Evolutionary conservation across 441 rosid genomes (phyloP), one percentile per base, ranked within the genome.

Genomic region (Gossypium gossypioides): DNA sequence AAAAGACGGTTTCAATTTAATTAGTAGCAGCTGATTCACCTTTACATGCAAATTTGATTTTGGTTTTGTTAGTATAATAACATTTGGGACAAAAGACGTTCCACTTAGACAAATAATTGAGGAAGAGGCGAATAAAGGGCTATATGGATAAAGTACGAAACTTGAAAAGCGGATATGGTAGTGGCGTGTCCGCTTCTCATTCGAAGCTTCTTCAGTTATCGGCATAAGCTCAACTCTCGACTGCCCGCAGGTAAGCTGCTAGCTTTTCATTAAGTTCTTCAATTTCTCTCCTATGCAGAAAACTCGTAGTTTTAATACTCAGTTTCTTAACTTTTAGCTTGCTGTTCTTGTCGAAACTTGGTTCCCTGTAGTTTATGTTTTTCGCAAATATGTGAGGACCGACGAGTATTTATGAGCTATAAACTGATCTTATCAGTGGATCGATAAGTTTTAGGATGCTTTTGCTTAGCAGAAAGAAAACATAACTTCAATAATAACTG

Each of bases 171-270:
- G 78, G 81, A 80, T 76, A 52, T 61, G 79, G 83, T 72, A 13
- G 68, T 57, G 15, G 46, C 81, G 79, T 82, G 86, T 63, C 84
- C 58, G 57, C 46, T 55, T 62, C 82, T 73, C 81, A 54, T 78
- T 80, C 77, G 76, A 74, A 68, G 78, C 50, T 68, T 68, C 50
- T 60, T 52, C 40, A 27, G 81, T 67, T 72, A 76, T 44, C 75
- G 40, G 9, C 9, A 12, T 64, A 24, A 52, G 48, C 52, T 40
- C 16, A 12, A 50, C 12, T 54, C 68, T 19, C 25, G 44, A 56
- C 65, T 48, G 68, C 78, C 51, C 46, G n/a, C 59, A 78, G 81
- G 86, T 81, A 75, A 75, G 74, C 34, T 15, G 40, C 22, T 48
- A 15, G 40, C 22, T 48, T 13, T 1, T 15, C 42, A 1, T 54